Percentiles rank a stretch among this genome's conserved stretches.
Conservation (phyloP, 805 yeast species). For the Cyberlindnera maritima region DNA sequence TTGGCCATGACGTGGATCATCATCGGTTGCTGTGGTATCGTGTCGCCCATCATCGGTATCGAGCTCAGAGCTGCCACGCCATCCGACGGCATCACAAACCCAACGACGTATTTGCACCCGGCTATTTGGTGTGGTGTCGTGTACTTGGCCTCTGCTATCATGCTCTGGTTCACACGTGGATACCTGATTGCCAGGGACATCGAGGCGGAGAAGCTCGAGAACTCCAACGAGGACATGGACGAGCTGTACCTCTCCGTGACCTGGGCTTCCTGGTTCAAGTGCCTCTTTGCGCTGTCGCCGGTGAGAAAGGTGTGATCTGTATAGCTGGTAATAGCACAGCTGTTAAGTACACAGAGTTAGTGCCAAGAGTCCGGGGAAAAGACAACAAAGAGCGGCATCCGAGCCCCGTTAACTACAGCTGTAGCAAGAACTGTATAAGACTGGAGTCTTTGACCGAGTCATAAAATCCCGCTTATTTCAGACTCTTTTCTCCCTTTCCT, state of each 20-base stretch:
- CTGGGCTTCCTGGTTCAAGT: neutral
- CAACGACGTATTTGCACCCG: constrained; percentile 49
- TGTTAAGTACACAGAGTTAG: no score
- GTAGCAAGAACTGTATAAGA: no score
- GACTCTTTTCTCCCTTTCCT: neutral
- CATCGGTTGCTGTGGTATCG: constrained; percentile 47
- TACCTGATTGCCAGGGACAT: constrained; percentile 52
- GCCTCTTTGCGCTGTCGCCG: constrained; percentile 1
- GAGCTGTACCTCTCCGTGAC: constrained; percentile 22
- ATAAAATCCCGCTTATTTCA: no score
- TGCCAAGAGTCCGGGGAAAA: no score
- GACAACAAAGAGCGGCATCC: no score
- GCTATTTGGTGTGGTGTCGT: constrained; percentile 59
- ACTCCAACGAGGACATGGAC: constrained; percentile 28
- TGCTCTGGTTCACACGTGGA: constrained; percentile 47
- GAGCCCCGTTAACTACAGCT: no score
- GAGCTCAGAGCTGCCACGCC: constrained; percentile 36
- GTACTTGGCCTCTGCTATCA: constrained; percentile 44
- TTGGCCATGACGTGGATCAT: constrained; percentile 52
- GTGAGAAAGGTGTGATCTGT: no score
- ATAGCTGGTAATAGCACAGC: no score
- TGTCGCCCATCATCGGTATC: constrained; percentile 61
- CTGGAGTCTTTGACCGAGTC: no score
- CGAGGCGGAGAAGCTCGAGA: constrained; percentile 25
- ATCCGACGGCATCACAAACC: constrained; percentile 33